A percentile compares a stretch with the other conserved stretches of the same genome.
phyloP scores from a whole-genome alignment of 768 basidiomycete genomes.

The Amanita phalloides region DNA sequence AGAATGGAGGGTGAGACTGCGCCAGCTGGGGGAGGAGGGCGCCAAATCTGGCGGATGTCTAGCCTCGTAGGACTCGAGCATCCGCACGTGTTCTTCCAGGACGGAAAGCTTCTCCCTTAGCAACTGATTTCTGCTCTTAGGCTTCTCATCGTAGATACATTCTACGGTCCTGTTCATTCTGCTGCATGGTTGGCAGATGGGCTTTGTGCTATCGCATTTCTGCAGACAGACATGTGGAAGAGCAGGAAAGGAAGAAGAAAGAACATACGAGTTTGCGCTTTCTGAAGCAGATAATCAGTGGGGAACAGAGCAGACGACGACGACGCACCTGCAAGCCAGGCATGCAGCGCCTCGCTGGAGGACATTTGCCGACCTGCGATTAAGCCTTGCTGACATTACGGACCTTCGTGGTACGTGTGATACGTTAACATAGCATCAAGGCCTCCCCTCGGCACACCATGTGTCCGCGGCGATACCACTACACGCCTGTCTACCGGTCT shows the following conservation, averaged over 20 bases:
- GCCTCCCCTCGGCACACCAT: not conserved
- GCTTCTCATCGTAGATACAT: constrained; percentile 52
- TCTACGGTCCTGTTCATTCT: constrained; percentile 40
- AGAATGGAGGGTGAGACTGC: not conserved
- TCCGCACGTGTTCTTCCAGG: constrained; percentile 41
- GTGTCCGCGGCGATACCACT: constrained; percentile 1
- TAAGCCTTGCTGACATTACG: constrained; percentile 5
- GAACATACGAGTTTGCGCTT: constrained; percentile 32
- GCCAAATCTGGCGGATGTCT: constrained; percentile 1
- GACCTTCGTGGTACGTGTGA: constrained; percentile 3
- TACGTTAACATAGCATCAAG: constrained; percentile 3
- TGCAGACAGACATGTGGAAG: constrained; percentile 13
- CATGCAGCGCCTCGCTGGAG: constrained; percentile 33
- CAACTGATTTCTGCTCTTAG: constrained; percentile 48
- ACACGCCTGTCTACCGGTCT: not conserved
- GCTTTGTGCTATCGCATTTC: constrained; percentile 54
- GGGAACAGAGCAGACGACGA: not conserved
- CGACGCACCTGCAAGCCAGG: constrained; percentile 31
- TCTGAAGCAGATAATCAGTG: constrained; percentile 12
- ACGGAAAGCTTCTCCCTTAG: constrained; percentile 44
- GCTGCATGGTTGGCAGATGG: constrained; percentile 43
- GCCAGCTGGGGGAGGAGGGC: not conserved
- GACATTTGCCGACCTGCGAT: constrained; percentile 4
- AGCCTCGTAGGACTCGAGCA: constrained; percentile 32
- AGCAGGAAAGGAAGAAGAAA: not conserved